Evolutionary conservation across 1,284 basidiomycete species (phyloP).

Genomic region (Lentinus polychrous): DNA sequence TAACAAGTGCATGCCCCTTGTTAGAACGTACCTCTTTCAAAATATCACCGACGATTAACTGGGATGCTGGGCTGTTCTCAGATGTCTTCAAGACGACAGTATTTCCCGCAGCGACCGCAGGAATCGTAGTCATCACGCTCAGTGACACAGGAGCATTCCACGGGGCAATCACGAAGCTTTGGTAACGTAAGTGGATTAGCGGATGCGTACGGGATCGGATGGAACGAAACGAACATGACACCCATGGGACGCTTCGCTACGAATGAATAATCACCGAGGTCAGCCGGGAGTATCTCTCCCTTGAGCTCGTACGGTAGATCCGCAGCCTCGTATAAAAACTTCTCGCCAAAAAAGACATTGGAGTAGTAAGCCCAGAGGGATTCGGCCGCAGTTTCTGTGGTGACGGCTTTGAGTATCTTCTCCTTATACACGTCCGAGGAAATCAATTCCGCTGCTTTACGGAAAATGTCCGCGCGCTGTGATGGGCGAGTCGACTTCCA

Average conservation of each 20-base stretch:
- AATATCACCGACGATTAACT: conserved; percentile 8
- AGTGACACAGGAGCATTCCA: conserved; percentile 10
- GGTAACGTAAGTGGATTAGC: neutral
- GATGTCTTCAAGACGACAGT: conserved; percentile 12
- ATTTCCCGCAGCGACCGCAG: conserved; percentile 10
- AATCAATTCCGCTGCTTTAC: conserved; percentile 39
- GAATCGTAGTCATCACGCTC: conserved; percentile 3
- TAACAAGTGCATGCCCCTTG: neutral
- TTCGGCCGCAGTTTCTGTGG: conserved; percentile 1
- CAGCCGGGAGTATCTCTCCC: conserved; percentile 9
- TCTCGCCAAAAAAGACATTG: neutral
- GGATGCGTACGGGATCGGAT: neutral
- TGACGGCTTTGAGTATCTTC: conserved; percentile 2
- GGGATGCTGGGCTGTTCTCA: conserved; percentile 9
- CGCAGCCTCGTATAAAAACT: conserved; percentile 7
- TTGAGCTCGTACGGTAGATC: conserved; percentile 6
- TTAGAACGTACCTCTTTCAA: conserved; percentile 9
- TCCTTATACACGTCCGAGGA: conserved; percentile 30
- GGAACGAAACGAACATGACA: conserved; percentile 7
- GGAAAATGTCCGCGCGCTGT: conserved; percentile 37
- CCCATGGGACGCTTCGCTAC: conserved; percentile 7
- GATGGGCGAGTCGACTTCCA: conserved; percentile 37
- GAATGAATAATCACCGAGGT: conserved; percentile 5
- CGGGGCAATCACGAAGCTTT: conserved; percentile 10
- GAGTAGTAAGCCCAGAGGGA: neutral